Conservation (phyloP, 768 basidiomycete genomes). For the Calocera cornea region DNA sequence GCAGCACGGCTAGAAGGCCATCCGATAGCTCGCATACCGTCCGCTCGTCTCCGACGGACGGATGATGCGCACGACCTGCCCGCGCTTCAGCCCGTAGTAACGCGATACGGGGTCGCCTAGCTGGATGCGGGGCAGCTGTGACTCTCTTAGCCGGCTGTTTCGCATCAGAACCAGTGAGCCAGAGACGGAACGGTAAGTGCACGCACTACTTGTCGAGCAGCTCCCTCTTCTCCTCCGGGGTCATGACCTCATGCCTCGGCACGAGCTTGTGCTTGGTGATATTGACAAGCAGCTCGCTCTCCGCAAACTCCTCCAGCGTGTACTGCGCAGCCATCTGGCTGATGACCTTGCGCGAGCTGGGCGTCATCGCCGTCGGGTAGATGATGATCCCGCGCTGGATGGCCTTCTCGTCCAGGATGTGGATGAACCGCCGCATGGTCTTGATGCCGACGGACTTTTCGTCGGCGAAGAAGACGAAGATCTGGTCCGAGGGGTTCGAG, state of each 20-base stretch:
- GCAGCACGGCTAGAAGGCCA: constrained; percentile 38
- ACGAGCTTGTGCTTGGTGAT: constrained; percentile 94
- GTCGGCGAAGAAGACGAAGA: constrained; percentile 93
- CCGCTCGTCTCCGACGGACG: constrained; percentile 94
- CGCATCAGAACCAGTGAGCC: constrained; percentile 8
- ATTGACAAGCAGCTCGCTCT: constrained; percentile 91
- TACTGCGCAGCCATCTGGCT: constrained; percentile 77
- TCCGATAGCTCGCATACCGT: constrained; percentile 81
- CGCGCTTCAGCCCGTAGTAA: constrained; percentile 89
- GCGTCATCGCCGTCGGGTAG: constrained; percentile 92
- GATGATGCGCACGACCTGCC: constrained; percentile 97
- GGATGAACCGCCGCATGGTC: constrained; percentile 88
- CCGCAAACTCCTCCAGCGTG: constrained; percentile 89
- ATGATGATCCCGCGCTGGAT: constrained; percentile 89
- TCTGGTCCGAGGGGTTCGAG: constrained; percentile 55
- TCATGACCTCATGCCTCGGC: constrained; percentile 80
- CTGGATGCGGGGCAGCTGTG: constrained; percentile 94
- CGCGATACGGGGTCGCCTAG: constrained; percentile 93
- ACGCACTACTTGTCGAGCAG: constrained; percentile 89
- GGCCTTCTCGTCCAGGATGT: constrained; percentile 79
- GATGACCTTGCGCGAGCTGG: constrained; percentile 91
- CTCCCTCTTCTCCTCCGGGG: constrained; percentile 69
- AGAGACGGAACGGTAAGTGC: not conserved
- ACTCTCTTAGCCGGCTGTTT: constrained; percentile 85
- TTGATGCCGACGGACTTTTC: constrained; percentile 93